Conservation (phyloP, 208 protist species). For the Leptomonas seymouri region DNA sequence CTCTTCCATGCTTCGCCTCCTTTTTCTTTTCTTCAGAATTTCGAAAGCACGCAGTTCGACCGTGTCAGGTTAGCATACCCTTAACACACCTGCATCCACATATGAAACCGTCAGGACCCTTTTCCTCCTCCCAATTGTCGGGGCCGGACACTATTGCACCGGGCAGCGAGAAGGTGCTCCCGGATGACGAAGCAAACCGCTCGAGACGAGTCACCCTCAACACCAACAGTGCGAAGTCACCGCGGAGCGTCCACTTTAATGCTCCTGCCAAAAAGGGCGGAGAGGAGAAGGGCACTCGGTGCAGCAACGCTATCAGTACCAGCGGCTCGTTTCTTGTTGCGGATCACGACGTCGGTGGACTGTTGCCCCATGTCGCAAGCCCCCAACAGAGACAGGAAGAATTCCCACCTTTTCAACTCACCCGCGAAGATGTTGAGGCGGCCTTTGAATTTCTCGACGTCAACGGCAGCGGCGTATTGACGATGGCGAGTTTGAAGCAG, state of each 20-base stretch:
- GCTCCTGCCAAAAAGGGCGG: background rate
- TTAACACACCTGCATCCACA: background rate
- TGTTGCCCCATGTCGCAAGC: background rate
- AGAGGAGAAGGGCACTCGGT: background rate
- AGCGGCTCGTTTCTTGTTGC: conserved; percentile 8
- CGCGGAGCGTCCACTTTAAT: conserved; percentile 5
- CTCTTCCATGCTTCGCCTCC: too few relatives aligned
- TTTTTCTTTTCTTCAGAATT: too few relatives aligned
- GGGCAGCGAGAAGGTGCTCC: background rate
- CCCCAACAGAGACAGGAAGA: conserved; percentile 3
- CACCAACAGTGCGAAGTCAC: conserved; percentile 1
- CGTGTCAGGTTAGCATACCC: too few relatives aligned
- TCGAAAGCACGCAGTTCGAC: too few relatives aligned
- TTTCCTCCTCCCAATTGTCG: background rate
- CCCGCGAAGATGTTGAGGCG: conserved; percentile 82
- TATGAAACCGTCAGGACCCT: background rate
- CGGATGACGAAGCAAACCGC: background rate
- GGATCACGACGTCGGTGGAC: conserved; percentile 9
- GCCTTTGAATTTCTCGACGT: conserved; percentile 95
- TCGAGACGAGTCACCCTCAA: too few relatives aligned
- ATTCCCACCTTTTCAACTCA: conserved; percentile 50
- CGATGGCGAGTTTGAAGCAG: conserved; percentile 84
- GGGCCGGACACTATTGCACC: background rate
- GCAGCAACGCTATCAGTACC: conserved; percentile 9
- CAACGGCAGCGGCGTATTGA: conserved; percentile 74